Evolutionary conservation across 805 yeast species (phyloP).

Genomic region (Saccharomycopsis babjevae): DNA sequence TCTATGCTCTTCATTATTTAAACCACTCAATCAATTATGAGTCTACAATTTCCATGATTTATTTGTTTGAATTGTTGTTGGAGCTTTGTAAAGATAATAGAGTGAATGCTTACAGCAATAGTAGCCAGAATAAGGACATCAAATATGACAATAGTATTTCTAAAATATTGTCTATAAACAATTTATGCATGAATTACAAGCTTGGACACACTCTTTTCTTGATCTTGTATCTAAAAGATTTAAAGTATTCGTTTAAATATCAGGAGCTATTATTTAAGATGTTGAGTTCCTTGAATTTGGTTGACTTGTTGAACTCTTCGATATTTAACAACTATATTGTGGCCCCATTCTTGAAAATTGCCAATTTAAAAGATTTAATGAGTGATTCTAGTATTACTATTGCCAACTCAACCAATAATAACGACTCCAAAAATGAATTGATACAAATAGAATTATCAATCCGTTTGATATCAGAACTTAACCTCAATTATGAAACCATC

Average conservation of each 20-base stretch:
- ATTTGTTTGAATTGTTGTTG: neutral
- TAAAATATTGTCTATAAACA: neutral
- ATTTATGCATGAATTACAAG: neutral
- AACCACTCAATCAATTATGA: neutral
- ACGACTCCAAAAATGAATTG: neutral
- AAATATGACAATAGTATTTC: neutral
- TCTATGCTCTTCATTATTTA: neutral
- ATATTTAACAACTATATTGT: neutral
- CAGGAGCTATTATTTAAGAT: neutral
- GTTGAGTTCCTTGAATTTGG: neutral
- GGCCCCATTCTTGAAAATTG: neutral
- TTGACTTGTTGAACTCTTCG: neutral
- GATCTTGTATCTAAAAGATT: neutral
- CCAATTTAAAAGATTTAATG: neutral
- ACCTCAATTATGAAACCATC: neutral
- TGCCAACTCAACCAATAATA: neutral
- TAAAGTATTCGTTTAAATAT: neutral
- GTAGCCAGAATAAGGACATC: neutral
- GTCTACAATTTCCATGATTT: neutral
- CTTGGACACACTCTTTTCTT: neutral
- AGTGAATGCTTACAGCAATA: no score
- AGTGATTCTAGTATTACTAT: neutral
- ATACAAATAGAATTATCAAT: neutral
- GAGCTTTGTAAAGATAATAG: neutral
- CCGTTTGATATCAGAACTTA: neutral